phyloP scores from a whole-genome alignment of 805 yeast species.

The Kuraishia piskuri region DNA sequence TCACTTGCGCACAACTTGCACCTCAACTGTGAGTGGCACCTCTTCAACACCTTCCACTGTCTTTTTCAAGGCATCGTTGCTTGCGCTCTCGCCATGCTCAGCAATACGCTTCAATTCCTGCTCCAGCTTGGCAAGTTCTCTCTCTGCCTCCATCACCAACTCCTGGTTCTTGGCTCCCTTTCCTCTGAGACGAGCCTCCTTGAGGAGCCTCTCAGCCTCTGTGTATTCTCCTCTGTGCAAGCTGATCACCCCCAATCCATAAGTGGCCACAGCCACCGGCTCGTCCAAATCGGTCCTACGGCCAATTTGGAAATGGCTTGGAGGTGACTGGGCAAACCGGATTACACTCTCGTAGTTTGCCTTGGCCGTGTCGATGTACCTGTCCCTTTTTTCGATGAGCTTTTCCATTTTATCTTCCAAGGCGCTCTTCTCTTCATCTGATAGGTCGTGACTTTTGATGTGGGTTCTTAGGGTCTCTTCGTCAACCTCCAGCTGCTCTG shows the following conservation, averaged over 20 bases:
- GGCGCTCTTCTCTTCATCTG: background rate
- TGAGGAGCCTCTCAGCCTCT: conserved; percentile 50
- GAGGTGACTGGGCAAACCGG: background rate
- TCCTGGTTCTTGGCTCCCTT: conserved; percentile 57
- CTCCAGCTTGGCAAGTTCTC: conserved; percentile 49
- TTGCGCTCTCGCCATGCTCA: background rate
- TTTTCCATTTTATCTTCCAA: background rate
- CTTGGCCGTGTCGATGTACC: conserved; percentile 24
- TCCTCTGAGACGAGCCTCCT: conserved; percentile 67
- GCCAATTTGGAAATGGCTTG: background rate
- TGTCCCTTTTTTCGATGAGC: conserved; percentile 22
- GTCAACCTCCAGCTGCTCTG: conserved; percentile 50
- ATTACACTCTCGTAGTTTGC: conserved; percentile 24
- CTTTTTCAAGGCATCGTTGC: conserved; percentile 4
- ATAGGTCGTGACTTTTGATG: conserved; percentile 16
- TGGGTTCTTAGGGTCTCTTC: conserved; percentile 24
- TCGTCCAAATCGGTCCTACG: conserved; percentile 21
- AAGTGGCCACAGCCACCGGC: conserved; percentile 71
- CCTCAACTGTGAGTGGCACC: background rate
- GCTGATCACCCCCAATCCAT: conserved; percentile 76
- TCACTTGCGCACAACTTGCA: background rate
- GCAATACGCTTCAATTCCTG: conserved; percentile 10
- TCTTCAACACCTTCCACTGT: background rate
- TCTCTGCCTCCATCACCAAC: conserved; percentile 54
- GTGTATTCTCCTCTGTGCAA: conserved; percentile 49